Conservation (phyloP, 306 rosid species). For the Spatholobus suberectus region DNA sequence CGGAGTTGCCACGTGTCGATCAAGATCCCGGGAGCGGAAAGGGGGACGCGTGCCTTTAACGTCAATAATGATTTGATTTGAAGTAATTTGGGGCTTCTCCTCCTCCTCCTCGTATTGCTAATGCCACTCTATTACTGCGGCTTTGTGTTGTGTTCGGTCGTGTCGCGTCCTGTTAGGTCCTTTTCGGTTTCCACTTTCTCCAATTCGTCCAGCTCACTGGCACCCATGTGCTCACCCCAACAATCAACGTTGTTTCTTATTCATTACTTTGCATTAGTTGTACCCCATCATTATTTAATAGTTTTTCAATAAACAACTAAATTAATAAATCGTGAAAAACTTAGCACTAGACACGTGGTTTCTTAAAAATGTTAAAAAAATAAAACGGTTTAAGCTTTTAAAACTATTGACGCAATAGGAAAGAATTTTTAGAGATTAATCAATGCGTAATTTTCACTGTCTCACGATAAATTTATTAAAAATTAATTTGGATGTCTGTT, state of each 20-base stretch:
- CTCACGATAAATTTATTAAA: neutral
- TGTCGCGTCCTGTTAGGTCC: constrained; percentile 17
- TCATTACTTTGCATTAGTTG: constrained; percentile 36
- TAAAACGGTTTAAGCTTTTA: no score
- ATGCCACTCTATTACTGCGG: neutral
- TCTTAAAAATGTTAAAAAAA: neutral
- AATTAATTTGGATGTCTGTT: neutral
- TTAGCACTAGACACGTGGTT: neutral
- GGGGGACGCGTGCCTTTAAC: constrained; percentile 51
- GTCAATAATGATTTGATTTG: constrained; percentile 18
- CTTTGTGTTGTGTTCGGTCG: neutral
- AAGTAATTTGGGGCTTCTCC: neutral
- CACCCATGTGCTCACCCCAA: constrained; percentile 34
- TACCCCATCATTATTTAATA: constrained; percentile 6
- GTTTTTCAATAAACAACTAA: neutral
- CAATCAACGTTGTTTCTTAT: neutral
- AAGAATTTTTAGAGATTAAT: no score
- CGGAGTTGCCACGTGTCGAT: constrained; percentile 50
- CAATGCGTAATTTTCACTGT: no score
- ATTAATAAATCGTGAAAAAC: neutral
- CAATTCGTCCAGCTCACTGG: constrained; percentile 17
- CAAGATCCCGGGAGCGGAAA: neutral
- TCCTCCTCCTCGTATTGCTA: constrained; percentile 11
- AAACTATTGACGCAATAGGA: no score
- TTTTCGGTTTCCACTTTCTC: neutral